Evolutionary conservation across 179 eudicot genomes (phyloP), one percentile per base, ranked within the genome.

Genomic region (Heliamphora pulchella): DNA sequence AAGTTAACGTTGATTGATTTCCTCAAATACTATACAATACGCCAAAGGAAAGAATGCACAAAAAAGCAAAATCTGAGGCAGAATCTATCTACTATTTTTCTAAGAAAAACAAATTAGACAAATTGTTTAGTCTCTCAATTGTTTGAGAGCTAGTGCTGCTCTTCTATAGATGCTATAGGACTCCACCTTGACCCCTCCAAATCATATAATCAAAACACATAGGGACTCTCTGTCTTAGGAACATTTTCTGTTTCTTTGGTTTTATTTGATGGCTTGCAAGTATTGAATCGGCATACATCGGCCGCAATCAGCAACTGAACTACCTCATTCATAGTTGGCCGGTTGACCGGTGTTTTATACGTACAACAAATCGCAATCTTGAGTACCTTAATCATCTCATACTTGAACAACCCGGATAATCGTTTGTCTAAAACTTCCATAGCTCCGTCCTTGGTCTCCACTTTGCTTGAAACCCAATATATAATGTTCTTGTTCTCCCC

Each of bases 401-500:
- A 89, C 75, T 84, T 89, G 84, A 85, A 95, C n/a, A 87, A 83
- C 14, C 84, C 88, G 47, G 89, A 85, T 44, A 91, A 70, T 70
- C 80, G 71, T 80, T 89, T 91, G 82, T 95, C 98, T 70, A 95
- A 72, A 73, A 91, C 89, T 66, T 95, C 93, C 74, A 84, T 75
- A 5, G 89, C 93, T 61, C 94, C 94, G 87, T 91, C 97, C 76
- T 87, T 93, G 54, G 89, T 91, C 81, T 91, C 90, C n/a, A 85
- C 88, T 81, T 95, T 93, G 67, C 89, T 86, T 31, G 91, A 84
- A 64, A 93, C 86, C 98, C 98, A 95, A 77, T 85, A 86, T 71
- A 94, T 86, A 57, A 94, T 93, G 78, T 90, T 93, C 92, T 93
- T 91, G 86, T 88, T 93, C 79, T 93, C 98, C 65, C 98, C 98